phyloP scores from a whole-genome alignment of 192 early-diverging fungal genomes.

The Coemansia furcata region DNA sequence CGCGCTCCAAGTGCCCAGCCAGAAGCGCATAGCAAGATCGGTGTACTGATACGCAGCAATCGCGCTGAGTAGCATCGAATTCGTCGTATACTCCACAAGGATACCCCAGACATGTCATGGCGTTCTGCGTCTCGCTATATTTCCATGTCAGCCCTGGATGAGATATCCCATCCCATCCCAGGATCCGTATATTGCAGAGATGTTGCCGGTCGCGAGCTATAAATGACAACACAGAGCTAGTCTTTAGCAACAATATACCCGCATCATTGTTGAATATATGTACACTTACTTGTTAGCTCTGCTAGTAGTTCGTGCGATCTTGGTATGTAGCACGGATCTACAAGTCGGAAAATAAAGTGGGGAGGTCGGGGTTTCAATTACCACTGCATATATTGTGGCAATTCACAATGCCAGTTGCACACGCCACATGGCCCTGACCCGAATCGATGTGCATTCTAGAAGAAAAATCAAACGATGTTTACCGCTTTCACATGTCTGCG shows the following conservation, averaged over 20 bases:
- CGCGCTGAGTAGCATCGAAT: slow-evolving; percentile 17
- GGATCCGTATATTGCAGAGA: slow-evolving; percentile 32
- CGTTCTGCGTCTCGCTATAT: slow-evolving; percentile 28
- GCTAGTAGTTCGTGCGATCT: slow-evolving; percentile 2
- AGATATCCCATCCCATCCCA: slow-evolving; percentile 38
- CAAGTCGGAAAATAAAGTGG: neutral
- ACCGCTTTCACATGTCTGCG: neutral
- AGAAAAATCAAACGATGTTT: neutral
- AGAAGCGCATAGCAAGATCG: slow-evolving; percentile 46
- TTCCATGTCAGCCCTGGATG: slow-evolving; percentile 49
- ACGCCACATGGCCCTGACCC: neutral
- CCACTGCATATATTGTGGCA: neutral
- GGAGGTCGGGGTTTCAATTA: slow-evolving; percentile 3
- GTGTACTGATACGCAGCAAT: slow-evolving; percentile 42
- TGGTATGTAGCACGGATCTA: slow-evolving; percentile 47
- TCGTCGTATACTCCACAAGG: slow-evolving; percentile 25
- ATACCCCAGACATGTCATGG: slow-evolving; percentile 44
- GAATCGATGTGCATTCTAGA: neutral
- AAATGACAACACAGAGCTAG: neutral
- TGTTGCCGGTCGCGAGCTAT: slow-evolving; percentile 46
- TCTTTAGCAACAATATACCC: neutral
- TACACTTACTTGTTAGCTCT: slow-evolving; percentile 38
- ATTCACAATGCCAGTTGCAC: neutral
- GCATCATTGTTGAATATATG: neutral
- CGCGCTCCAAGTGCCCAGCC: slow-evolving; percentile 26